Evolutionary conservation across 495 filamentous ascomycete species (phyloP).

Genomic region (Aspergillus egyptiacus): DNA sequence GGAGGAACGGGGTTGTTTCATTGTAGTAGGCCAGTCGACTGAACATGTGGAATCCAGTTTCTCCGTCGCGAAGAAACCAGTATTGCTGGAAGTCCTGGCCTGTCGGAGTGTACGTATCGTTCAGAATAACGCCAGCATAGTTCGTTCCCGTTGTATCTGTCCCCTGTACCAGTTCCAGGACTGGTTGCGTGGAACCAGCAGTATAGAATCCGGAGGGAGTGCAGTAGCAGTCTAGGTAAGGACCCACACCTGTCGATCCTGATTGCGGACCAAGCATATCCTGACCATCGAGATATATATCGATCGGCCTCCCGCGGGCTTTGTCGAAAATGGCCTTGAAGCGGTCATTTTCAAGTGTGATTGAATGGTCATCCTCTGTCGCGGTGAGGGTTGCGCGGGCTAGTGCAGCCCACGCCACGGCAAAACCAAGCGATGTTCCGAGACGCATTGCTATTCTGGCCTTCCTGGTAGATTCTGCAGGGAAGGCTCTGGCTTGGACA

Average conservation of each 20-base stretch:
- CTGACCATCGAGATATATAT: slow-evolving; percentile 42
- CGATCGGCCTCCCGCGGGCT: slow-evolving; percentile 34
- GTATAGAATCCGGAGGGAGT: slow-evolving; percentile 50
- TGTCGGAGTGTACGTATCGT: slow-evolving; percentile 45
- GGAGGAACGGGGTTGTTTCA: slow-evolving; percentile 44
- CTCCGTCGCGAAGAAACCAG: slow-evolving; percentile 51
- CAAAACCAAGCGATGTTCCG: neutral
- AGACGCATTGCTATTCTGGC: neutral
- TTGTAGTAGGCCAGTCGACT: slow-evolving; percentile 50
- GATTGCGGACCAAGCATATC: slow-evolving; percentile 44
- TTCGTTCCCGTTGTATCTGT: slow-evolving; percentile 40
- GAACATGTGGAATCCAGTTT: slow-evolving; percentile 52
- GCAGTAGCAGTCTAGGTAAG: slow-evolving; percentile 56
- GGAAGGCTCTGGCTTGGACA: neutral
- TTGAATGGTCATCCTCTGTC: slow-evolving; percentile 20
- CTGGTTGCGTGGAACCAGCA: slow-evolving; percentile 40
- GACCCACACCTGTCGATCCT: slow-evolving; percentile 42
- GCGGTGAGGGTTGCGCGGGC: slow-evolving; percentile 23
- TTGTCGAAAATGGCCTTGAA: slow-evolving; percentile 42
- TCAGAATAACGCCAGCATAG: slow-evolving; percentile 48
- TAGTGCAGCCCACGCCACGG: slow-evolving; percentile 6
- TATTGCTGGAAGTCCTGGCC: slow-evolving; percentile 51
- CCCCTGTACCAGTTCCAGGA: slow-evolving; percentile 42
- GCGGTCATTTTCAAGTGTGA: slow-evolving; percentile 43
- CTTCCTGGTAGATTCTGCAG: neutral